Evolutionary conservation across 768 basidiomycete genomes (phyloP), one percentile per base, ranked within the genome.

Genomic region (Termitomyces sp.): DNA sequence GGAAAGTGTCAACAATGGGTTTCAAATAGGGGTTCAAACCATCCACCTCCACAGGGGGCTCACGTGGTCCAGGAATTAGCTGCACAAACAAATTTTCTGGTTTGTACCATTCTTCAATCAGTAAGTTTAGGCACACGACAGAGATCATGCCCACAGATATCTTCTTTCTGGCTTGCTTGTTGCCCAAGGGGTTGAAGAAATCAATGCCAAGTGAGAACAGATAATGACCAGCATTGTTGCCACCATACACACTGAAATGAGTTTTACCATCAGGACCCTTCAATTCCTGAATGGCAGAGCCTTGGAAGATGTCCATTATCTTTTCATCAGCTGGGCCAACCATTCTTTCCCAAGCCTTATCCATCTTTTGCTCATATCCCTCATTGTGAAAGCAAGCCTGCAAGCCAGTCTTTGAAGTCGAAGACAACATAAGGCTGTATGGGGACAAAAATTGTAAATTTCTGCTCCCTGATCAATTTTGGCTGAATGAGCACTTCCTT

Each of bases 51-150:
- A 64, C 53, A 4, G 63, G 48, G 1, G 71, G 74, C 46, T 75
- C 69, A 5, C 65, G 56, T 5, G 73, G 73, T 1, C 73, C 71
- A 44, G 74, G 74, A 25, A 75, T 68, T 2, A 12, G 64, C 68
- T 31, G 64, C 8, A 74, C 47, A 55, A 70, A 73, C 40, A 71
- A 65, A 49, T 75, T 71, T 57, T 76, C 73, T 0, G 63, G 50
- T 16, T 66, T 62, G 51, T 71, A 62, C 12, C 69, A 68, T 11
- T 71, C 27, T 19, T 60, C 53, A 4, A 62, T 4, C 51, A 58
- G 76, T 5, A 77, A 63, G 49, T 75, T 77, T 7, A 75, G 53
- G 54, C 73, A 74, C 1, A 65, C 64, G 43, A 77, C 53, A 27
- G 69, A 70, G 14, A 75, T 68, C 2, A 68, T 61, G 4, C 73